phyloP scores from a whole-genome alignment of 805 yeast genomes.

The Candida sonorensis region DNA sequence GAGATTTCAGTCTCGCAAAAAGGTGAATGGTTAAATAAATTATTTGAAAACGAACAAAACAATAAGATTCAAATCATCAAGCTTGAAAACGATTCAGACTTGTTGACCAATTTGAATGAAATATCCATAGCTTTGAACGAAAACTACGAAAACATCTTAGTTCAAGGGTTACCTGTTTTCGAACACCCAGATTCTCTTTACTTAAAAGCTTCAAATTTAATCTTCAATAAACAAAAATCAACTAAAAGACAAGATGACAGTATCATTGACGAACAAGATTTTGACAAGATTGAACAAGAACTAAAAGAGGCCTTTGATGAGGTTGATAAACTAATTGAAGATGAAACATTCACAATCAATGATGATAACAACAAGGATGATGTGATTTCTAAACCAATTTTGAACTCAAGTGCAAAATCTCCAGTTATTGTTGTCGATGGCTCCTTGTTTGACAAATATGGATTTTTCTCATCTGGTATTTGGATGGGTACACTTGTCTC shows the following conservation, averaged over 20 bases:
- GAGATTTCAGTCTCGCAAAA: constrained; percentile 2
- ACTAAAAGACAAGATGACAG: constrained; percentile 13
- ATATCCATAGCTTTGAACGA: constrained; percentile 8
- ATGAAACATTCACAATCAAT: constrained; percentile 19
- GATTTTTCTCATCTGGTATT: constrained; percentile 74
- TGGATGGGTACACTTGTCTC: constrained; percentile 70
- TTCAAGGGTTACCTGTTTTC: constrained; percentile 29
- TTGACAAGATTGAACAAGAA: constrained; percentile 21
- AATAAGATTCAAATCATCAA: constrained; percentile 5
- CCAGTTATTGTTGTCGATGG: constrained; percentile 15
- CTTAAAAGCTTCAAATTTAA: constrained; percentile 11
- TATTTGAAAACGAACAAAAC: constrained; percentile 5
- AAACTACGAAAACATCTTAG: constrained; percentile 13
- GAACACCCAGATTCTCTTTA: constrained; percentile 10
- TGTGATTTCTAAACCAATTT: constrained; percentile 11
- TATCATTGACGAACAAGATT: constrained; percentile 17
- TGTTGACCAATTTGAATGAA: constrained; percentile 10
- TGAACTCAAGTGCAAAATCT: neutral
- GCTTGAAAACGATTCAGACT: constrained; percentile 4
- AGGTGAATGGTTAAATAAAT: too few relatives aligned
- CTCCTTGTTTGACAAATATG: constrained; percentile 56
- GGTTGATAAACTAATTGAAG: constrained; percentile 20
- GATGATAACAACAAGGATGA: too few relatives aligned
- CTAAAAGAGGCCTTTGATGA: constrained; percentile 26
- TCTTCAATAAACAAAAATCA: constrained; percentile 6